Evolutionary conservation across 202 grass and related monocot genomes (phyloP).

Genomic region (Carex arenaria): DNA sequence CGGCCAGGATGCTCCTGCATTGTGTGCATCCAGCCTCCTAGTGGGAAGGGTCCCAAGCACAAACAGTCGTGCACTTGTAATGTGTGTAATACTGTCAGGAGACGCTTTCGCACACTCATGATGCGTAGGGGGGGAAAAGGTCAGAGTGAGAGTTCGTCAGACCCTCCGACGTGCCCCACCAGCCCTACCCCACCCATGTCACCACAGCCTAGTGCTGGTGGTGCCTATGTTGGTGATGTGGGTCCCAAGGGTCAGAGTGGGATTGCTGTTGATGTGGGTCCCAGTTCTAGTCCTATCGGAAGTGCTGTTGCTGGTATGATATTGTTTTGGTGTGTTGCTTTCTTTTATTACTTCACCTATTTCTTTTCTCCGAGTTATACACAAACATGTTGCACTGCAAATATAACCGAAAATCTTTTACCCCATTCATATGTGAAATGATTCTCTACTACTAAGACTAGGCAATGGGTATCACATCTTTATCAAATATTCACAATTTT

Average conservation of each 20-base stretch:
- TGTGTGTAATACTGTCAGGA: slow-evolving; percentile 88
- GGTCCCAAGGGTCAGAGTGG: background rate
- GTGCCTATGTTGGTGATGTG: slow-evolving; percentile 4
- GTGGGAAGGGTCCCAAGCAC: slow-evolving; percentile 98
- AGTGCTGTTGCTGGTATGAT: slow-evolving; percentile 12
- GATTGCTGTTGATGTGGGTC: background rate
- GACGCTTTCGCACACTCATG: slow-evolving; percentile 95
- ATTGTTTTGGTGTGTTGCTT: slow-evolving; percentile 12
- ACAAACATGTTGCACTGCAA: background rate
- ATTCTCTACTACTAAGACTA: background rate
- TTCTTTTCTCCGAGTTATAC: background rate
- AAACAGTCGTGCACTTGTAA: slow-evolving; percentile 91
- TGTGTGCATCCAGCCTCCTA: slow-evolving; percentile 97
- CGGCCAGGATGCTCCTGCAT: slow-evolving; percentile 94
- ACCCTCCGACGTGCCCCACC: background rate
- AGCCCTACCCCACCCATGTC: background rate
- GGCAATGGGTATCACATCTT: background rate
- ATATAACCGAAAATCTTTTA: background rate
- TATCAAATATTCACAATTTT: background rate
- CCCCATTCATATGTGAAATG: background rate
- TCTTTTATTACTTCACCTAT: background rate
- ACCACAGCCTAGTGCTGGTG: background rate
- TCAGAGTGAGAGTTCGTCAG: slow-evolving; percentile 40
- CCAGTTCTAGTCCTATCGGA: slow-evolving; percentile 21
- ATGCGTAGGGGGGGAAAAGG: slow-evolving; percentile 72